Percentiles rank a stretch among this genome's conserved stretches.
Evolutionary conservation across 352 stramenopile genomes (phyloP).

Genomic region (Phytophthora hibernalis): DNA sequence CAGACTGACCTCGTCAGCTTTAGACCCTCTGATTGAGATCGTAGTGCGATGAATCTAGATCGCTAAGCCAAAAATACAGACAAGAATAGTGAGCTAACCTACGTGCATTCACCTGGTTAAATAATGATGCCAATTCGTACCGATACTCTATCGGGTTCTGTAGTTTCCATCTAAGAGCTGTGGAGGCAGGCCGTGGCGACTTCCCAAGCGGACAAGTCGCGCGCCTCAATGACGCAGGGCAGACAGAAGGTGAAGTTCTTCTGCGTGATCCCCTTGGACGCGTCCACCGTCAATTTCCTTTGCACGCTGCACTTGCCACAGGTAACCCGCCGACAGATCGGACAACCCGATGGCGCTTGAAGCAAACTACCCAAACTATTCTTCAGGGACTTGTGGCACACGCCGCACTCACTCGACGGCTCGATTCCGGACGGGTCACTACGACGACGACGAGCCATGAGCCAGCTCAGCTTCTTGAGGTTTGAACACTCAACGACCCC

Average conservation of each 20-base stretch:
- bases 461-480: slow-evolving; percentile 67
- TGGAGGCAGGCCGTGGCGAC: slow-evolving; percentile 43
- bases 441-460: slow-evolving; percentile 40
- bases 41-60: too few relatives aligned
- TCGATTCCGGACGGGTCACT: slow-evolving; percentile 24
- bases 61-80: too few relatives aligned
- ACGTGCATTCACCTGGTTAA: slow-evolving; percentile 14
- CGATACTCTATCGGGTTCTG: slow-evolving; percentile 12
- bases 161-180: neutral
- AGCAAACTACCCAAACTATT: slow-evolving; percentile 32
- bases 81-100: neutral
- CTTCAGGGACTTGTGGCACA: slow-evolving; percentile 38
- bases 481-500: slow-evolving; percentile 52
- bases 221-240: slow-evolving; percentile 59
- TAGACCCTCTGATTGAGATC: neutral
- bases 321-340: slow-evolving; percentile 34
- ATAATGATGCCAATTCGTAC: slow-evolving; percentile 13
- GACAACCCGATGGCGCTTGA: slow-evolving; percentile 27
- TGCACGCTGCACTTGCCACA: slow-evolving; percentile 56
- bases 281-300: slow-evolving; percentile 48
- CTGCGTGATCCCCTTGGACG: slow-evolving; percentile 45
- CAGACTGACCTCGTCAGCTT: neutral
- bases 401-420: slow-evolving; percentile 27
- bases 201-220: slow-evolving; percentile 47
- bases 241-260: slow-evolving; percentile 60